Conservation (phyloP, 2,329 filamentous ascomycete species). For the Beauveria sp. region DNA sequence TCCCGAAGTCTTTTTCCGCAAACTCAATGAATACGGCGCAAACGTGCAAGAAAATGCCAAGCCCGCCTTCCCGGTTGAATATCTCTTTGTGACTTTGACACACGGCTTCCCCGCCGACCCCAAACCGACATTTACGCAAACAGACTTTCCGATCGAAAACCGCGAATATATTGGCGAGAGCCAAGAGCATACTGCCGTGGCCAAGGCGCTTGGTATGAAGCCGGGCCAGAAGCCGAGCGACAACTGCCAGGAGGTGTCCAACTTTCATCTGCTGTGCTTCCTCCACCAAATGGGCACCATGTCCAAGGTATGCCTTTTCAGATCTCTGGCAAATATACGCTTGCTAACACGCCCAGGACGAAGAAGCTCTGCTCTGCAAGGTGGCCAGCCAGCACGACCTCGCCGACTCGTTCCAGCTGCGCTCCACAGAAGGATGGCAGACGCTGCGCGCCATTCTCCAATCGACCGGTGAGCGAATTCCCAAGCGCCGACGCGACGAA, state of each 20-base stretch:
- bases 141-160: slow-evolving; percentile 84
- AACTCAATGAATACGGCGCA: slow-evolving; percentile 91
- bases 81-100: slow-evolving; percentile 89
- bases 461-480: slow-evolving; percentile 94
- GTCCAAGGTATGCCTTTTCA: slow-evolving; percentile 59
- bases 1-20: slow-evolving; percentile 92
- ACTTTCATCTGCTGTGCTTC: slow-evolving; percentile 92
- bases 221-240: slow-evolving; percentile 51
- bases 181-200: slow-evolving; percentile 66
- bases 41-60: slow-evolving; percentile 98
- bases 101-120: slow-evolving; percentile 86
- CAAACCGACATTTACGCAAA: slow-evolving; percentile 66
- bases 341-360: slow-evolving; percentile 54
- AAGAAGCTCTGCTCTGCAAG: slow-evolving; percentile 77
- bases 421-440: slow-evolving; percentile 86
- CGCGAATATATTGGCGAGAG: slow-evolving; percentile 77
- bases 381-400: slow-evolving; percentile 77
- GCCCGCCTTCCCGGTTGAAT: slow-evolving; percentile 92
- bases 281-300: slow-evolving; percentile 73
- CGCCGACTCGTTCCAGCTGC: slow-evolving; percentile 72
- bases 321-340: background rate
- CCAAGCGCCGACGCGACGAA: slow-evolving; percentile 56
- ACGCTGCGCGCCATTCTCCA: slow-evolving; percentile 88
- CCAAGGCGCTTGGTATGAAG: slow-evolving; percentile 59
- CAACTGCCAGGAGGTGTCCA: slow-evolving; percentile 65